Base-by-base conservation (phyloP, 2,329 filamentous ascomycete species). In the Trichoderma sp. region DNA sequence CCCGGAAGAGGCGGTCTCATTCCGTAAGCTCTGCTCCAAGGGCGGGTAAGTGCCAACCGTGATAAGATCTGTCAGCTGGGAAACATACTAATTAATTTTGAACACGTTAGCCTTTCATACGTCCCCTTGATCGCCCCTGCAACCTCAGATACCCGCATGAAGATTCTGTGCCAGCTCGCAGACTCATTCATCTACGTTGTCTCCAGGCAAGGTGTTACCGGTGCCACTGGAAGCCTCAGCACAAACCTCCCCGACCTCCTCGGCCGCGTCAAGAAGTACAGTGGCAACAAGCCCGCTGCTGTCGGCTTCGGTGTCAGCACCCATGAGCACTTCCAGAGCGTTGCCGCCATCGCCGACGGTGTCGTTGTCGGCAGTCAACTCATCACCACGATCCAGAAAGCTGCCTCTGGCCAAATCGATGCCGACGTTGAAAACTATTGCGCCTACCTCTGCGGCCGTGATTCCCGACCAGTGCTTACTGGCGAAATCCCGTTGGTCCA, bases 111-210 rank as follows among this genome's bases (percentile, higher is more conserved):
- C 30, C 88, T 99, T 39, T 97, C 94, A 6, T 99, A 98, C 78
- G 92, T 99, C 16, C 96, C 96, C n/a, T 85, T 99, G 65, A 97
- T 99, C 75, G 95, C 96, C 0, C 96, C 96, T 7, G 89, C 94
- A 13, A 98, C 96, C 1, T 97, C 94, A 7, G 94, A 97, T 75
- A 86, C 89, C 72, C 92, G 96, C 76, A 97, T 99, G 94, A 95
- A 92, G 82, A 87, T 97, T 51, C 90, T 99, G 14, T 99, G 96
- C 87, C 90, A 93, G 79, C 95, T 99, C 72, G 96, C 96, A 77
- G 95, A 98, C 81, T 97, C 94, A 4, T 99, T 98, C 84, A 97
- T 99, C 82, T 99, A 99, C 79, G 94, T 99, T 71, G 96, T 99
- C 68, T 98, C 95, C 30, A 88, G 95, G 75, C 96, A 97, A 91